Evolutionary conservation across 2,329 filamentous ascomycete genomes (phyloP).

Genomic region (Hymenoscyphus fraxineus): DNA sequence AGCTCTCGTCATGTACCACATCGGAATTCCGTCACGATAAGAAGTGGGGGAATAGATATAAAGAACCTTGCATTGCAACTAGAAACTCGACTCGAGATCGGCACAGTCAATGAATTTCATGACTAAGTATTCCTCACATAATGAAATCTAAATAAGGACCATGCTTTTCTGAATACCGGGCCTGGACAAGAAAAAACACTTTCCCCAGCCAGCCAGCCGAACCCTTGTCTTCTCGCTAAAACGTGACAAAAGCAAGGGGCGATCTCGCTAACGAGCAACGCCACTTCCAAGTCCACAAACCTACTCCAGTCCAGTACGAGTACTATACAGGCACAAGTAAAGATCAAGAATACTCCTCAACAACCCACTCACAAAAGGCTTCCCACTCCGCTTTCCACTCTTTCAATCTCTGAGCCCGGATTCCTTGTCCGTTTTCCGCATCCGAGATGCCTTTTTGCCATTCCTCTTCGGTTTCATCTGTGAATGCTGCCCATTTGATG

Average conservation of each 20-base stretch:
- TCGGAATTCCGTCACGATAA: conserved; percentile 1
- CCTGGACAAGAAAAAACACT: no score
- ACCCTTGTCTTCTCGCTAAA: no score
- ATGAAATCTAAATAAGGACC: no score
- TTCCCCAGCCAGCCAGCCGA: no score
- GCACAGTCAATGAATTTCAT: background rate
- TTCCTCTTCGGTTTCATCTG: conserved; percentile 67
- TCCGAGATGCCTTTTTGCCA: conserved; percentile 70
- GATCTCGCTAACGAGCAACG: background rate
- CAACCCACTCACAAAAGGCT: conserved; percentile 81
- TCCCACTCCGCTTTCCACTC: conserved; percentile 82
- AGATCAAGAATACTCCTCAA: conserved; percentile 57
- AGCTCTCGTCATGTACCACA: background rate
- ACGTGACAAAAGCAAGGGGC: background rate
- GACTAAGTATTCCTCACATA: background rate
- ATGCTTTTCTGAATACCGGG: no score
- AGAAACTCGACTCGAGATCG: background rate
- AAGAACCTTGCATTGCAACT: no score
- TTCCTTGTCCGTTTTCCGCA: conserved; percentile 63
- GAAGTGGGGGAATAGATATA: background rate
- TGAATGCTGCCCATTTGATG: conserved; percentile 79
- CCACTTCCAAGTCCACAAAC: background rate
- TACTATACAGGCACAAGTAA: no score
- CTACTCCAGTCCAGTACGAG: no score
- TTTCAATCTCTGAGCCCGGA: conserved; percentile 66